Conservation (phyloP, 140 eudicot species). For the Senecio squalidus region DNA sequence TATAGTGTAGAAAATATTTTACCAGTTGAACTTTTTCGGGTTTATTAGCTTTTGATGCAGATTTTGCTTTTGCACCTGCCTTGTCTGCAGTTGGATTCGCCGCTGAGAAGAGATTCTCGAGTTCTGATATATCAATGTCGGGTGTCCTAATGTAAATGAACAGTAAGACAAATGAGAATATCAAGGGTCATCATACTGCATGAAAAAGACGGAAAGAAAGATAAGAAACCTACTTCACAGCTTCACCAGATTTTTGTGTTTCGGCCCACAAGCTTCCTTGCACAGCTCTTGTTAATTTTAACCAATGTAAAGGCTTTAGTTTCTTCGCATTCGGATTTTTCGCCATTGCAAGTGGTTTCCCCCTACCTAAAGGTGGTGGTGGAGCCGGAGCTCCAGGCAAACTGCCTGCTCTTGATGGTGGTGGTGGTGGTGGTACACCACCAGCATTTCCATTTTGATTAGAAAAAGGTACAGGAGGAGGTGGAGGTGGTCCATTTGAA, state of each 20-base stretch:
- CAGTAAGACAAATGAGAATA: slow-evolving; percentile 8
- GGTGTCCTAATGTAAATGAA: slow-evolving; percentile 58
- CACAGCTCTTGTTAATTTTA: slow-evolving; percentile 83
- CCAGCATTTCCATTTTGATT: slow-evolving; percentile 31
- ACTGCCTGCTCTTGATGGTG: slow-evolving; percentile 24
- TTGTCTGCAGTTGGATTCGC: slow-evolving; percentile 53
- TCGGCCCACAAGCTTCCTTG: slow-evolving; percentile 99
- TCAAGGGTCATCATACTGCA: not conserved
- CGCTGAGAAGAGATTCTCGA: slow-evolving; percentile 84
- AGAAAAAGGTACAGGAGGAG: slow-evolving; percentile 54
- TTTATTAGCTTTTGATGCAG: slow-evolving; percentile 47
- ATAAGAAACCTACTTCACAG: slow-evolving; percentile 60
- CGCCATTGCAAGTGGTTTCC: slow-evolving; percentile 16
- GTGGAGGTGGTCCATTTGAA: slow-evolving; percentile 40
- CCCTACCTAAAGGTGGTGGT: slow-evolving; percentile 45
- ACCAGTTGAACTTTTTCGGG: slow-evolving; percentile 95
- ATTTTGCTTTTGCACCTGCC: slow-evolving; percentile 45
- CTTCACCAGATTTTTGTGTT: slow-evolving; percentile 72
- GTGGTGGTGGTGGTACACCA: slow-evolving; percentile 33
- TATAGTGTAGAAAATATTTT: slow-evolving; percentile 11
- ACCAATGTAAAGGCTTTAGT: slow-evolving; percentile 96
- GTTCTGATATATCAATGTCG: slow-evolving; percentile 84
- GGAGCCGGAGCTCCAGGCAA: slow-evolving; percentile 59
- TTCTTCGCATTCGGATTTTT: slow-evolving; percentile 48
- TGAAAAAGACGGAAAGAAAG: too few species aligned